phyloP scores from a whole-genome alignment of 2,329 filamentous ascomycete species.

The Hirsutella rhossiliensis region DNA sequence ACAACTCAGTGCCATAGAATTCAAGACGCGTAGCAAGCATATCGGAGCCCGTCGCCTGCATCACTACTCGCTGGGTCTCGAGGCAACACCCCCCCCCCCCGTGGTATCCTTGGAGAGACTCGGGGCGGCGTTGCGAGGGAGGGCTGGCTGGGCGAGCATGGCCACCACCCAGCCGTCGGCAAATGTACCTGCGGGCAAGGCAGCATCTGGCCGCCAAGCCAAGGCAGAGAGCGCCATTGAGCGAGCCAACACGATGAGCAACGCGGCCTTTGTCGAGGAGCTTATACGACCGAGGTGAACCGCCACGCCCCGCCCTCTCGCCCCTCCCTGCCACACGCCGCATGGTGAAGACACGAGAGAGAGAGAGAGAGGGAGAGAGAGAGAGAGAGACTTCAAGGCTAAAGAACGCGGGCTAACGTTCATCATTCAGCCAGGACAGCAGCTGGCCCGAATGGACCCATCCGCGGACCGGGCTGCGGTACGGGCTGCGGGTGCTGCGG shows the following conservation, averaged over 20 bases:
- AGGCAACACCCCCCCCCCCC: too few species aligned
- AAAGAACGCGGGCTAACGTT: too few species aligned
- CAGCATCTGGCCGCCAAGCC: background rate
- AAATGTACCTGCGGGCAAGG: background rate
- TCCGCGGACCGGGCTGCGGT: constrained; percentile 27
- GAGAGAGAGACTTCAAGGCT: too few species aligned
- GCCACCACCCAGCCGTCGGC: background rate
- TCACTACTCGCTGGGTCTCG: too few species aligned
- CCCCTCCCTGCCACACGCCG: background rate
- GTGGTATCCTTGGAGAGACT: too few species aligned
- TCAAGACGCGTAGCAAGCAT: too few species aligned
- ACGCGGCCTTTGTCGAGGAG: constrained; percentile 34
- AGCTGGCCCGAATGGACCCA: constrained; percentile 36
- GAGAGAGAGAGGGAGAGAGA: too few species aligned
- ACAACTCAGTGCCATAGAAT: too few species aligned
- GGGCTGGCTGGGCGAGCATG: background rate
- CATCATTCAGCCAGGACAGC: background rate
- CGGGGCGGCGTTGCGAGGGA: background rate
- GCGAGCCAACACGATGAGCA: constrained; percentile 31
- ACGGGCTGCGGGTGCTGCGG: constrained; percentile 30
- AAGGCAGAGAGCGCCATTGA: constrained; percentile 27
- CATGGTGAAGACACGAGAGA: background rate
- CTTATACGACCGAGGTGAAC: constrained; percentile 35
- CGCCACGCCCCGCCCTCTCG: too few species aligned
- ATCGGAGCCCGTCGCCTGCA: too few species aligned